A percentile compares a stretch with the other conserved stretches of the same genome.
These are phyloP conservation scores for Pachysolen tannophilus DNA, from an alignment of 805 yeast species.

Conservation along the genomic window DNA sequence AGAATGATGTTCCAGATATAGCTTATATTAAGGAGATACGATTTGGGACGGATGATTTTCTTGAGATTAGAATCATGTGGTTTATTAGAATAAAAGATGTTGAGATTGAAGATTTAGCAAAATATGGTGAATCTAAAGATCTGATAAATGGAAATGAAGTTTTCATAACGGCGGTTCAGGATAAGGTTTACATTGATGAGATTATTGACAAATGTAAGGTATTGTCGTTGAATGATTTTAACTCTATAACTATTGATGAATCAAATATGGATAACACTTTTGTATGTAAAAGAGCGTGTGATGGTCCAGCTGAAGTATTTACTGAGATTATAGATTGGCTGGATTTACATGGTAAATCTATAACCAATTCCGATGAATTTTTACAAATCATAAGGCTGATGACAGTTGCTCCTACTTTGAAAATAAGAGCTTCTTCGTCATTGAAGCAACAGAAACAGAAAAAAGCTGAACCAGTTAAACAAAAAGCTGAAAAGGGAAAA, in stretches of 20 bases:
- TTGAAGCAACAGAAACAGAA: constrained; percentile 12
- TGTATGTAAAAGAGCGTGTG: constrained; percentile 35
- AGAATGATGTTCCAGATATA: constrained; percentile 26
- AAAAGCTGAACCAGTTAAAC: constrained; percentile 12
- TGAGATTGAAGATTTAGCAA: constrained; percentile 20
- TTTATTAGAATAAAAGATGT: constrained; percentile 38
- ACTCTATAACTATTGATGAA: constrained; percentile 27
- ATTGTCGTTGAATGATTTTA: constrained; percentile 27
- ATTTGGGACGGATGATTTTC: constrained; percentile 39
- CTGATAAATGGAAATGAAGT: constrained; percentile 34
- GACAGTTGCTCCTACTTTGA: constrained; percentile 21
- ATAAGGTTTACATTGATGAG: constrained; percentile 33
- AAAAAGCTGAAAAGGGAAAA: constrained; percentile 11
- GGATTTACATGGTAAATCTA: constrained; percentile 19
- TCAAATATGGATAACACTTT: constrained; percentile 24
- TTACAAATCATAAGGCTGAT: constrained; percentile 21
- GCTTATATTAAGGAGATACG: constrained; percentile 44
- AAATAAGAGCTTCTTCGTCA: constrained; percentile 9
- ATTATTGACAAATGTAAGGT: constrained; percentile 39
- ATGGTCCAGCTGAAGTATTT: constrained; percentile 24
- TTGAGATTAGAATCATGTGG: constrained; percentile 41
- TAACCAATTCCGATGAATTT: constrained; percentile 22
- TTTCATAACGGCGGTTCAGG: constrained; percentile 43
- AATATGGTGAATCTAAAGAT: constrained; percentile 15
- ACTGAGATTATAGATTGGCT: constrained; percentile 32